phyloP scores from a whole-genome alignment of 768 basidiomycete species.

The Serendipita sp. region DNA sequence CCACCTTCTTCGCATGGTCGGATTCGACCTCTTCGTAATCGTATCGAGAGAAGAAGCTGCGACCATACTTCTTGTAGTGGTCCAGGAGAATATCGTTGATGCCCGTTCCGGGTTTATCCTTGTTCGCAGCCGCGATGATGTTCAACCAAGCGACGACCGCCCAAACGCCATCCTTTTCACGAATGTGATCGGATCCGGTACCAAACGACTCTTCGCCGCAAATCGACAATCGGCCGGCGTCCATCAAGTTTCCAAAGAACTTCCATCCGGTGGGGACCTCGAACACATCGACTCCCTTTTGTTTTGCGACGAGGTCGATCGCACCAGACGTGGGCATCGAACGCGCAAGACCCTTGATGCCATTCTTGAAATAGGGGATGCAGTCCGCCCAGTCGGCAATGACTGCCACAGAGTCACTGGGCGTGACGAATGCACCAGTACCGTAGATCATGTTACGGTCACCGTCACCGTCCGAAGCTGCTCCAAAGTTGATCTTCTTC shows the following conservation, averaged over 20 bases:
- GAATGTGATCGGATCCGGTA: conserved; percentile 98
- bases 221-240: conserved; percentile 91
- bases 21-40: conserved; percentile 98
- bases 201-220: conserved; percentile 99
- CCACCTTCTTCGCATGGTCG: conserved; percentile 74
- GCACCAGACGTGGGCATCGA: conserved; percentile 97
- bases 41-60: conserved; percentile 96
- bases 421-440: conserved; percentile 93
- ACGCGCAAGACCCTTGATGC: conserved; percentile 88
- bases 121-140: conserved; percentile 78
- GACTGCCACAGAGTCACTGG: conserved; percentile 93
- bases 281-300: conserved; percentile 81
- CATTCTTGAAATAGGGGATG: conserved; percentile 86
- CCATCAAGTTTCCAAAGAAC: conserved; percentile 99
- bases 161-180: conserved; percentile 99
- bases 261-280: conserved; percentile 99
- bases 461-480: conserved; percentile 93
- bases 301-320: conserved; percentile 89
- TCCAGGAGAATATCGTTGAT: conserved; percentile 81
- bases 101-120: conserved; percentile 62
- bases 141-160: conserved; percentile 95
- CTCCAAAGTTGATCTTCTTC: conserved; percentile 77
- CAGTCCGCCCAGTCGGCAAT: conserved; percentile 88
- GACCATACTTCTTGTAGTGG: conserved; percentile 87
- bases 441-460: conserved; percentile 99